A percentile compares a stretch with the other conserved stretches of the same genome.
phyloP scores from a whole-genome alignment of 2,329 filamentous ascomycete genomes.

The Septoria petroselini region DNA sequence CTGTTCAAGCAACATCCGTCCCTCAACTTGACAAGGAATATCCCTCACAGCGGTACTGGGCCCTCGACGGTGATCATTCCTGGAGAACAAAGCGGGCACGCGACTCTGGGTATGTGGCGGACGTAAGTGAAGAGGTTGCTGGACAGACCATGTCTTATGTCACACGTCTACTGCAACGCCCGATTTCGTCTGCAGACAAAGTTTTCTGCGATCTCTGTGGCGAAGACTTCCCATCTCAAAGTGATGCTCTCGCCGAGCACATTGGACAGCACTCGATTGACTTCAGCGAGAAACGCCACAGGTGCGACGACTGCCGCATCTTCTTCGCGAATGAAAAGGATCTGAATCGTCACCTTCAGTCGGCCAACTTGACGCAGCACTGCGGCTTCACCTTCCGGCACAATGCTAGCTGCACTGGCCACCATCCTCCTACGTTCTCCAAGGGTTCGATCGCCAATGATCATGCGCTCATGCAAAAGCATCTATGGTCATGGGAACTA shows the following conservation, averaged over 20 bases:
- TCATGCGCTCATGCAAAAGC: slow-evolving; percentile 27
- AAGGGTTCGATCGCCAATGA: slow-evolving; percentile 21
- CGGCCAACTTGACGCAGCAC: slow-evolving; percentile 24
- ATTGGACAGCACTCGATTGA: slow-evolving; percentile 28
- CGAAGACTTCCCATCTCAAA: slow-evolving; percentile 17
- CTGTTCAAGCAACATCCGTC: slow-evolving; percentile 17
- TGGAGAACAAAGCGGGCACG: slow-evolving; percentile 10
- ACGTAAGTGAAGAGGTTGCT: slow-evolving; percentile 11
- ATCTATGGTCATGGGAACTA: slow-evolving; percentile 28
- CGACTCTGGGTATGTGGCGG: slow-evolving; percentile 11
- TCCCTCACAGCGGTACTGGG: slow-evolving; percentile 26
- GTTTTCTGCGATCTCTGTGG: slow-evolving; percentile 26
- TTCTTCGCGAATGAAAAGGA: slow-evolving; percentile 29
- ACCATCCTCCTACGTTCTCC: slow-evolving; percentile 27
- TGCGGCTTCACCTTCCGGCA: slow-evolving; percentile 29
- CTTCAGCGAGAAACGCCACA: slow-evolving; percentile 27
- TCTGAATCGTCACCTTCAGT: slow-evolving; percentile 26
- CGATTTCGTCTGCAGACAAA: slow-evolving; percentile 13
- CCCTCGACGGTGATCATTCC: slow-evolving; percentile 24
- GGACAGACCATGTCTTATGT: slow-evolving; percentile 24
- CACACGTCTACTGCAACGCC: slow-evolving; percentile 20
- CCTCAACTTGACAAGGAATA: slow-evolving; percentile 20
- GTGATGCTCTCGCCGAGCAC: slow-evolving; percentile 22
- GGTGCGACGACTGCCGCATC: slow-evolving; percentile 28
- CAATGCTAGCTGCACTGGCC: slow-evolving; percentile 22